phyloP scores from a whole-genome alignment of 2,329 filamentous ascomycete genomes.

The Paraphaeosphaeria minitans region DNA sequence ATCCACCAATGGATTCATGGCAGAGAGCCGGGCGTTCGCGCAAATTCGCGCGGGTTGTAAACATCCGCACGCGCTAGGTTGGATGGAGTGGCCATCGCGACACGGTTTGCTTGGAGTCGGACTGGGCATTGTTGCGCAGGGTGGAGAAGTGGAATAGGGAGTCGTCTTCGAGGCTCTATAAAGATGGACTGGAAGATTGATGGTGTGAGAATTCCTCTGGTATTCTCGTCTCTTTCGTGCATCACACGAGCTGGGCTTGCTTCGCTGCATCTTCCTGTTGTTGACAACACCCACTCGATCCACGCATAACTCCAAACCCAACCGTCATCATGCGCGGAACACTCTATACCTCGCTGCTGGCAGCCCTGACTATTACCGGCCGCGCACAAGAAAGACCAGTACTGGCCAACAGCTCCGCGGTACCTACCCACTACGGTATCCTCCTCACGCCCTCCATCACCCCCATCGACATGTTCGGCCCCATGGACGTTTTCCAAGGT shows the following conservation, averaged over 20 bases:
- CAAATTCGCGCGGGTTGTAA: conserved; percentile 1
- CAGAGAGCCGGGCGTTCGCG: neutral
- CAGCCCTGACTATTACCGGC: conserved; percentile 4
- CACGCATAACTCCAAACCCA: neutral
- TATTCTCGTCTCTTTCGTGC: neutral
- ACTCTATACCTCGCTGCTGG: conserved; percentile 5
- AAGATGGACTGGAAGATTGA: neutral
- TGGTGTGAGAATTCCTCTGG: too few species aligned
- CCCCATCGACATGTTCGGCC: conserved; percentile 39
- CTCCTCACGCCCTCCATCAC: conserved; percentile 29
- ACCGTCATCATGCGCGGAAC: conserved; percentile 2
- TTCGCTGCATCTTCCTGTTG: neutral
- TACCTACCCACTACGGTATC: conserved; percentile 16
- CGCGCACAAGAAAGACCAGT: conserved; percentile 7
- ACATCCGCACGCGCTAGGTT: neutral
- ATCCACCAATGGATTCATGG: conserved; percentile 2
- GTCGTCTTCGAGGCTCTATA: neutral
- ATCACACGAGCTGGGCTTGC: conserved; percentile 8
- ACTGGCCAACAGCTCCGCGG: conserved; percentile 8
- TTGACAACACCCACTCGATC: neutral
- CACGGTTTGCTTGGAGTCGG: neutral
- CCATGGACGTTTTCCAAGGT: conserved; percentile 48
- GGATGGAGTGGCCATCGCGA: neutral
- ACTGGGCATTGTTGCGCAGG: neutral
- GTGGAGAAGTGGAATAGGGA: neutral